These are phyloP conservation scores for Candida vaughaniae DNA, from an alignment of 805 yeast species.

Conservation along the genomic window DNA sequence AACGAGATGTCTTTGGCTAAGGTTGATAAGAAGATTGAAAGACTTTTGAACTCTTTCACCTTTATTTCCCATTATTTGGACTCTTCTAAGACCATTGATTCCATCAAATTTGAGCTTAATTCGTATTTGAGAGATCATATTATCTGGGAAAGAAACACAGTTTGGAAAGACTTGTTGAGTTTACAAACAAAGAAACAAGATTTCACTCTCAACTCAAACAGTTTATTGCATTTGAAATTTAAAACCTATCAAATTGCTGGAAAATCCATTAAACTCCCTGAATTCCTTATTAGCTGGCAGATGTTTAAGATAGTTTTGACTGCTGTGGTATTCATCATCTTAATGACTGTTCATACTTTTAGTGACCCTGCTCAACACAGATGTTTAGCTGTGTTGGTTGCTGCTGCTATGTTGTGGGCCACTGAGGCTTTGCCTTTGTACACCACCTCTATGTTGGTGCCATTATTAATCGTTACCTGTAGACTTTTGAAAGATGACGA, in stretches of 20 bases:
- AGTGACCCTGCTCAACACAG: constrained; percentile 65
- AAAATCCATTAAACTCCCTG: constrained; percentile 37
- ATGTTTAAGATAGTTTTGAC: constrained; percentile 49
- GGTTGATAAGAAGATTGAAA: constrained; percentile 54
- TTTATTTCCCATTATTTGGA: constrained; percentile 34
- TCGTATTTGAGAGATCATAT: constrained; percentile 80
- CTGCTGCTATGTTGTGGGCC: constrained; percentile 53
- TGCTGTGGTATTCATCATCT: constrained; percentile 50
- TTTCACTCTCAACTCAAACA: constrained; percentile 20
- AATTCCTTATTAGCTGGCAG: constrained; percentile 46
- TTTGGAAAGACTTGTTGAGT: constrained; percentile 95
- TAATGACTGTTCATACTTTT: constrained; percentile 57
- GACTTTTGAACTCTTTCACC: constrained; percentile 56
- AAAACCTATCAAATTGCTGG: constrained; percentile 19
- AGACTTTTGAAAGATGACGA: constrained; percentile 48
- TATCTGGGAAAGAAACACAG: constrained; percentile 96
- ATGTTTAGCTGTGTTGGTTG: constrained; percentile 66
- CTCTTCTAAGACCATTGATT: constrained; percentile 46
- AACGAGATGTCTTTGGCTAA: constrained; percentile 27
- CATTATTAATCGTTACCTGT: constrained; percentile 46
- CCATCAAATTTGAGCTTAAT: constrained; percentile 45
- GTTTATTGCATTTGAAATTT: constrained; percentile 20
- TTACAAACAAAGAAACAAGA: constrained; percentile 40
- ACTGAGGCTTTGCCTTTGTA: constrained; percentile 51
- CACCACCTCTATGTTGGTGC: constrained; percentile 49